Base-by-base conservation (phyloP, 768 basidiomycete species). In the Mycena rebaudengoi region DNA sequence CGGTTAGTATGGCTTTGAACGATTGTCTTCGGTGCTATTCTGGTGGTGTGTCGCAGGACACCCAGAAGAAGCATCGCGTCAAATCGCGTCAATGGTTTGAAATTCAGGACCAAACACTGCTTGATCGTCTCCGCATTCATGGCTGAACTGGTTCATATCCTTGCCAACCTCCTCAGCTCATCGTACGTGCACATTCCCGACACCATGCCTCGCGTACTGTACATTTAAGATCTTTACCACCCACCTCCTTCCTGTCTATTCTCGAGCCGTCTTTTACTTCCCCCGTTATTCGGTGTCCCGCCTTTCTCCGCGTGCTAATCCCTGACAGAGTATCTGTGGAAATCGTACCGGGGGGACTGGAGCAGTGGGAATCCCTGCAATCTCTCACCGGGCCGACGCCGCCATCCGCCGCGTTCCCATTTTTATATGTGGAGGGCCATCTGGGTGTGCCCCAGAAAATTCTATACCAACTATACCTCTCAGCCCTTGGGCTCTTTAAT, bases 401-500 rank as follows among this genome's bases (percentile, higher is more conserved):
- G 28, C 71, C 71, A 7, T 75, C 69, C 28, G 44, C 68, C 11
- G 72, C 75, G 11, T 75, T 76, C 43, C 88, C 89, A 2, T 91
- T 89, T 71, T 69, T 91, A 14, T 78, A 85, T 58, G 66, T 80
- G 18, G 85, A 90, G 40, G 81, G 81, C 7, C 82, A 92, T 55
- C 82, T 92, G 13, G 91, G 91, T 0, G 76, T 92, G 30, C 90
- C 89, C 0, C 81, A 85, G 69, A 89, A 86, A 65, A 66, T 82
- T 8, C 81, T 90, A 3, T 83, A 83, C 69, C 73, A 74, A 50
- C 71, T 87, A 1, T 92, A 91, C 70, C 61, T 86, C 11, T 66
- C 74, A 5, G 85, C 86, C 16, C 56, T 81, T 4, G 37, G 59
- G 13, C 62, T 79, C 30, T 84, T 84, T 69, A 65, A 73, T 51